phyloP scores from a whole-genome alignment of 768 basidiomycete species.

The Suillus spraguei region DNA sequence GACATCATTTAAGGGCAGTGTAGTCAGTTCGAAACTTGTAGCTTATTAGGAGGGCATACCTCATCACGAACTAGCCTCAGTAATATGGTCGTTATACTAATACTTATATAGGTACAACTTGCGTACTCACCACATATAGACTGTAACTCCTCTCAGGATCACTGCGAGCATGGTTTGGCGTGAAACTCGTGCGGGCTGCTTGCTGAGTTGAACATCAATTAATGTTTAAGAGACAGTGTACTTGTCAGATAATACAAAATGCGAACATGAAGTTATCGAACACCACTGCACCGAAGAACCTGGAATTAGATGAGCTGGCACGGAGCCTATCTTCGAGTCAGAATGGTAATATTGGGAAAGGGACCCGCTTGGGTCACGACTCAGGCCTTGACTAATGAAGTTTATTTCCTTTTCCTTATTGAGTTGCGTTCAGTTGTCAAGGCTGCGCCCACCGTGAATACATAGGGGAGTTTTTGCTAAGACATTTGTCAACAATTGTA shows the following conservation, averaged over 20 bases:
- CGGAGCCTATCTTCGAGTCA: slow-evolving; percentile 57
- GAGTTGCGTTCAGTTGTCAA: neutral
- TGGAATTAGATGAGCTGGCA: slow-evolving; percentile 66
- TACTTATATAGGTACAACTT: neutral
- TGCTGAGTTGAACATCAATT: slow-evolving; percentile 1
- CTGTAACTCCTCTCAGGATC: slow-evolving; percentile 41
- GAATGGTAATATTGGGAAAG: slow-evolving; percentile 39
- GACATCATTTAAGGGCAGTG: neutral
- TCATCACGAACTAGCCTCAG: neutral
- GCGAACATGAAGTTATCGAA: slow-evolving; percentile 51
- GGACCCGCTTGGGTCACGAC: slow-evolving; percentile 46
- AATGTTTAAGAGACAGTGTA: slow-evolving; percentile 46
- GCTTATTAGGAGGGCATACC: neutral
- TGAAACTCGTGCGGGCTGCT: slow-evolving; percentile 63
- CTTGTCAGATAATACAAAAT: slow-evolving; percentile 53
- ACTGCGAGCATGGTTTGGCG: slow-evolving; percentile 79
- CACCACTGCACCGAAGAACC: slow-evolving; percentile 54
- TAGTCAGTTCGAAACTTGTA: neutral
- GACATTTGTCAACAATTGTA: no score
- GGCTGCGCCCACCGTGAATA: no score
- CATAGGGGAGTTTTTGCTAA: no score
- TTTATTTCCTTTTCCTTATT: neutral
- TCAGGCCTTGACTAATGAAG: neutral
- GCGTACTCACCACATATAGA: neutral
- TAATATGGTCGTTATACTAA: neutral